Base-by-base conservation (phyloP, 2,329 filamentous ascomycete genomes). In the Aspergillus quadrilineatus region DNA sequence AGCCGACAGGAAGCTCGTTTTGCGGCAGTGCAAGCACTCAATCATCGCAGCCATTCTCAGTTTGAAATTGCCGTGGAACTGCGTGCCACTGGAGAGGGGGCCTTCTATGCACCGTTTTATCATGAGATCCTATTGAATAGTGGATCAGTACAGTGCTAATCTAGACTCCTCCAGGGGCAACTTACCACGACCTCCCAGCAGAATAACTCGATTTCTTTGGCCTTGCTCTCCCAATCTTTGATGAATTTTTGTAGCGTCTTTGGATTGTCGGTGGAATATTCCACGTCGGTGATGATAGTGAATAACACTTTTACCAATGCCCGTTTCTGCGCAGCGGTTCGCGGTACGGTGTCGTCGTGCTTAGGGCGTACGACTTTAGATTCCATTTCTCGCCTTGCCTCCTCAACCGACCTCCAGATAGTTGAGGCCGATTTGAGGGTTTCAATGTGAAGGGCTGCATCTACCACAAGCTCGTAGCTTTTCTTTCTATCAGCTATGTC, bases 1-100 rank as follows among this genome's bases (percentile, higher is more conserved):
- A 9, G 76, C 58, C 50, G 75, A 73, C 53, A 75, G 75, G 67
- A 72, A 75, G 32, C 76, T 71, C 0, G 73, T 71, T 60, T 77
- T 77, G 30, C 69, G 69, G 7, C 55, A 60, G 60, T 67, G 50
- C 32, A 70, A 55, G 15, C 56, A 56, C 8, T 64, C 53, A 4
- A 69, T 58, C 4, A 62, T 59, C 29, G 52, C 52, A 41, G 55
- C 53, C 28, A 62, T 61, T 22, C 61, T 59, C 34, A 12, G 9
- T 4, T 12, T 14, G 12, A 37, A 37, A 14, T 37, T 37, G 34
- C 32, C 32, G 7, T 34, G 7, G 34, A 37, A 37, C 12, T 37
- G 34, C 12, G 10, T 12, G 22, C 22, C 22, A 22, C 22, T 8
- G 32, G 32, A 34, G 32, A 34, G 32, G 7, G 7, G 32, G 32